These are phyloP conservation scores for Penicillium paxilli DNA, from an alignment of 495 filamentous ascomycete genomes.

Conservation along the genomic window DNA sequence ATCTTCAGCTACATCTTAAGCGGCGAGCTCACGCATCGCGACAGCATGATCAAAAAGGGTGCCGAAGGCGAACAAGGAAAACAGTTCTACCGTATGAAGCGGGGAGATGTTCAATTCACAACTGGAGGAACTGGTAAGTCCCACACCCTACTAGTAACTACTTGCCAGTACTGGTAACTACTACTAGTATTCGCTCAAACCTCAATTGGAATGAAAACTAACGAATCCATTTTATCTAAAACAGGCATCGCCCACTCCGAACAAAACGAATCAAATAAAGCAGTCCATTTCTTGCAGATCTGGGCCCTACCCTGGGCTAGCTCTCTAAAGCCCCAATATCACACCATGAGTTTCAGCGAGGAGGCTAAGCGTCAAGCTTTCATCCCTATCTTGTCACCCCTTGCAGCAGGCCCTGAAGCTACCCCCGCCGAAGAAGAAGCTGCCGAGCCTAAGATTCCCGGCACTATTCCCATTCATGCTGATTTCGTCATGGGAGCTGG, in stretches of 20 bases:
- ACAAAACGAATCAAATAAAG: constrained; percentile 64
- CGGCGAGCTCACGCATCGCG: constrained; percentile 79
- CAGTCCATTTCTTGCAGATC: constrained; percentile 80
- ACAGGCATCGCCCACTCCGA: constrained; percentile 73
- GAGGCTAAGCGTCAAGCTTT: constrained; percentile 67
- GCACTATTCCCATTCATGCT: constrained; percentile 76
- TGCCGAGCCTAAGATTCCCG: constrained; percentile 54
- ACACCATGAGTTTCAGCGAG: constrained; percentile 66
- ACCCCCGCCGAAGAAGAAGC: constrained; percentile 56
- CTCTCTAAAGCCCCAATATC: constrained; percentile 69
- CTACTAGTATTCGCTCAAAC: too few relatives aligned
- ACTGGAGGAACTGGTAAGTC: constrained; percentile 65
- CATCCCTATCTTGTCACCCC: constrained; percentile 66
- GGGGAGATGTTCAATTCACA: constrained; percentile 82
- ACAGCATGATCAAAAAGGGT: constrained; percentile 66
- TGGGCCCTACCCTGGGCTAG: constrained; percentile 73
- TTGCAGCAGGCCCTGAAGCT: constrained; percentile 62
- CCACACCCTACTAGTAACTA: background rate
- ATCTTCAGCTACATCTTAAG: constrained; percentile 81
- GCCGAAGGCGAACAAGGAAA: constrained; percentile 50
- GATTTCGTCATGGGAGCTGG: constrained; percentile 77
- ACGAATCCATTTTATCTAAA: constrained; percentile 7
- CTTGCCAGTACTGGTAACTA: too few relatives aligned
- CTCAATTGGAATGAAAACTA: too few relatives aligned
- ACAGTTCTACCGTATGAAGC: constrained; percentile 68